Evolutionary conservation across 1,139 yeast species (phyloP).

Genomic region (Kodamaea anthophila): DNA sequence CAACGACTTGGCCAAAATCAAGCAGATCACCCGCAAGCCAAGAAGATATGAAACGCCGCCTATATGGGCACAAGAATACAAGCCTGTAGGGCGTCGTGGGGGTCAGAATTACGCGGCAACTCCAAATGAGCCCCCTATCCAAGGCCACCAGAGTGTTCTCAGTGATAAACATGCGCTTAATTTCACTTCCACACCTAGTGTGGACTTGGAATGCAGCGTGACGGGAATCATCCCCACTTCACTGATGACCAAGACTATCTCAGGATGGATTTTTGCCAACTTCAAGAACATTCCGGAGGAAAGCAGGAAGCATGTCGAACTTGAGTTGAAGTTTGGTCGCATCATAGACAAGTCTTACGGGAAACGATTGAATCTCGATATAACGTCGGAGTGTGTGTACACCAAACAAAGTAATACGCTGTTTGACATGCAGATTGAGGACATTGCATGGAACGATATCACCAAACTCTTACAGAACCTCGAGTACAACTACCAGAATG

Average conservation of each 20-base stretch:
- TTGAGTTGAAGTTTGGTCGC: constrained; percentile 79
- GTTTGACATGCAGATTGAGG: constrained; percentile 68
- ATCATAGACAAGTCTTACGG: constrained; percentile 64
- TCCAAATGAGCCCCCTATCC: constrained; percentile 8
- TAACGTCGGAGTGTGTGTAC: constrained; percentile 68
- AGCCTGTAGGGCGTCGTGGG: constrained; percentile 23
- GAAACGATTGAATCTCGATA: constrained; percentile 61
- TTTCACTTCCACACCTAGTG: constrained; percentile 27
- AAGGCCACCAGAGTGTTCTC: constrained; percentile 6
- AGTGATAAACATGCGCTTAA: constrained; percentile 31
- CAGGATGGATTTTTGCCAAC: constrained; percentile 87
- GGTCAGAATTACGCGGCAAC: constrained; percentile 2
- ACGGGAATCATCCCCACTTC: constrained; percentile 77
- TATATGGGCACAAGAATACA: constrained; percentile 78
- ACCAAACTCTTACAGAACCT: constrained; percentile 51
- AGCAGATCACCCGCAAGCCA: constrained; percentile 41
- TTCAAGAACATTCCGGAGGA: constrained; percentile 56
- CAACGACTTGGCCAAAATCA: constrained; percentile 15
- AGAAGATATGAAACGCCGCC: constrained; percentile 63
- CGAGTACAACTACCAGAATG: constrained; percentile 42
- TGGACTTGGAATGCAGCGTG: constrained; percentile 52
- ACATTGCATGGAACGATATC: constrained; percentile 58
- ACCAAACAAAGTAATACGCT: constrained; percentile 51
- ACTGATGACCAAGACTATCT: constrained; percentile 72
- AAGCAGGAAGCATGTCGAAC: constrained; percentile 59